Evolutionary conservation across 768 basidiomycete genomes (phyloP).

Genomic region (Mycena kentingensis): DNA sequence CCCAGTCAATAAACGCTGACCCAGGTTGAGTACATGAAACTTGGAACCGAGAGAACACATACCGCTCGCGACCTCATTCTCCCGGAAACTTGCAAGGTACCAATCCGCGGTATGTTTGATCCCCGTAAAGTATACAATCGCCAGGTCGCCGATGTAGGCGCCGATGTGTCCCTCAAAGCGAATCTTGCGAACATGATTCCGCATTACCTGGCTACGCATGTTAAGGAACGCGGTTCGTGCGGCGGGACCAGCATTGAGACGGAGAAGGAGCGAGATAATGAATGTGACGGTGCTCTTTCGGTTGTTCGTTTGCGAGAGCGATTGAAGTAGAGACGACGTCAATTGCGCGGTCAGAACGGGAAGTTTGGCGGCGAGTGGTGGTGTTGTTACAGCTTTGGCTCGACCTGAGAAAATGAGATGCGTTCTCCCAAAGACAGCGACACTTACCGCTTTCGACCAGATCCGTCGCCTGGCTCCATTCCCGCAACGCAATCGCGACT

Average conservation of each 20-base stretch:
- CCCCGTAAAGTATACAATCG: constrained; percentile 88
- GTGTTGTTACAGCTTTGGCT: constrained; percentile 56
- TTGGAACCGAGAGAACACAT: constrained; percentile 32
- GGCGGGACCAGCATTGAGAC: constrained; percentile 73
- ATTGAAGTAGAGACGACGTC: constrained; percentile 66
- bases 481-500: constrained; percentile 84
- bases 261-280: constrained; percentile 71
- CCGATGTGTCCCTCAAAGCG: constrained; percentile 86
- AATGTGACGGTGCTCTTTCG: constrained; percentile 74
- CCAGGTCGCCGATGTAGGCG: constrained; percentile 83
- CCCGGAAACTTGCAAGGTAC: constrained; percentile 94
- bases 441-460: constrained; percentile 80
- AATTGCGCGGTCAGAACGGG: constrained; percentile 67
- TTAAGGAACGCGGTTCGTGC: constrained; percentile 83
- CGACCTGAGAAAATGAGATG: constrained; percentile 46
- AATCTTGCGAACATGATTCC: constrained; percentile 80
- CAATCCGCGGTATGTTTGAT: constrained; percentile 98
- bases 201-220: constrained; percentile 75
- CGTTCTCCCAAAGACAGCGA: background rate
- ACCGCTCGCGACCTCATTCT: constrained; percentile 94
- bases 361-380: constrained; percentile 60
- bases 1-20: constrained; percentile 93
- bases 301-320: constrained; percentile 74
- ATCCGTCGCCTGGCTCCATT: constrained; percentile 86
- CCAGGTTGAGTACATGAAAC: background rate